phyloP scores from a whole-genome alignment of 2,329 filamentous ascomycete species.

The Paecilomyces sp. region DNA sequence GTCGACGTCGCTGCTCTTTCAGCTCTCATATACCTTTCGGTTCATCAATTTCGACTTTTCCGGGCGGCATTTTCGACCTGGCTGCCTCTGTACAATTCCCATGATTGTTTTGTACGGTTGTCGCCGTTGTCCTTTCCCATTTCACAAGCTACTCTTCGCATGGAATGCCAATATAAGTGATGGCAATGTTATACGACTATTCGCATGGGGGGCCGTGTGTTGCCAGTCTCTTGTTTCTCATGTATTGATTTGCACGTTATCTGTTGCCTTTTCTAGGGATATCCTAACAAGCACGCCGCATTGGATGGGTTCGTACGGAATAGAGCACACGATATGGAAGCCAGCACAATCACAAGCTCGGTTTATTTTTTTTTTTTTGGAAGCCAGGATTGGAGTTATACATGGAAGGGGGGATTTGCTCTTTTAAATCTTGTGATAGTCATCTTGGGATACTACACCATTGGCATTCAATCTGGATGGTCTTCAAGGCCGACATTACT shows the following conservation, averaged over 20 bases:
- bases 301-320: background rate
- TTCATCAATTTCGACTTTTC: background rate
- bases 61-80: background rate
- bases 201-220: background rate
- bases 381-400: background rate
- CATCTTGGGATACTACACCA: background rate
- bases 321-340: background rate
- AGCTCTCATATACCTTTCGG: background rate
- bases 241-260: background rate
- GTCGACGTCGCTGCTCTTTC: background rate
- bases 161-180: background rate
- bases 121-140: background rate
- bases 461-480: background rate
- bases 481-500: background rate
- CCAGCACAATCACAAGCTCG: background rate
- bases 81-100: background rate
- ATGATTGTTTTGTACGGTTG: background rate
- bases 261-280: background rate
- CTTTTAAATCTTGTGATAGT: background rate
- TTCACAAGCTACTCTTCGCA: background rate
- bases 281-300: background rate
- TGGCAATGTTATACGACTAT: background rate
- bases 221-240: background rate
- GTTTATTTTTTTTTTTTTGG: background rate
- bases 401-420: background rate